Percentiles rank a stretch among this genome's conserved stretches.
Conservation (phyloP, 1,139 yeast species). For the Ogataea hybrid region DNA sequence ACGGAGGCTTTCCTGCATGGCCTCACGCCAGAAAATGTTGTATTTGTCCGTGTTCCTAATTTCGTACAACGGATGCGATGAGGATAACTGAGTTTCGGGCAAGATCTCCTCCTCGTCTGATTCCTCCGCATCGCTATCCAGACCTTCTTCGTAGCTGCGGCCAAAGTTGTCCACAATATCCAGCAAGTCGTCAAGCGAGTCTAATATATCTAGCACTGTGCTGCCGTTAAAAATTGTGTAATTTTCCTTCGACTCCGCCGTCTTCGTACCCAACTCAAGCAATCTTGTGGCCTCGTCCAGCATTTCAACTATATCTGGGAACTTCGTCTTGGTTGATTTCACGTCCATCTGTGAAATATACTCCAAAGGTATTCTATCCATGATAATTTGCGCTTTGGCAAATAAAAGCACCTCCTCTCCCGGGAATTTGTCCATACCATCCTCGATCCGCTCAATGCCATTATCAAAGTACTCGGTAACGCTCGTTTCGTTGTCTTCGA, state of each 20-base stretch:
- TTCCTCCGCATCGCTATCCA: conserved; percentile 45
- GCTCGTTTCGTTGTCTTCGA: conserved; percentile 37
- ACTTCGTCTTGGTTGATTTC: conserved; percentile 35
- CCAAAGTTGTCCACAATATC: conserved; percentile 69
- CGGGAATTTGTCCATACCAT: conserved; percentile 54
- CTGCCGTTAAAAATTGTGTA: conserved; percentile 24
- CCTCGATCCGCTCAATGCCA: conserved; percentile 65
- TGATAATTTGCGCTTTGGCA: conserved; percentile 52
- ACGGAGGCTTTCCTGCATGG: conserved; percentile 44
- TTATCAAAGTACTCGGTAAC: conserved; percentile 57
- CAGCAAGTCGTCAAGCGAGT: conserved; percentile 52
- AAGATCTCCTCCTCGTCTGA: conserved; percentile 33
- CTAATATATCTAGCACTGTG: conserved; percentile 25
- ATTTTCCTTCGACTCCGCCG: conserved; percentile 30
- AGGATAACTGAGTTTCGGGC: conserved; percentile 37
- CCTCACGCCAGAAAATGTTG: conserved; percentile 57
- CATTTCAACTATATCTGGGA: conserved; percentile 38
- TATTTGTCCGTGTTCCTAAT: conserved; percentile 36
- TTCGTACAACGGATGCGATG: conserved; percentile 54
- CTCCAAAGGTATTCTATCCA: conserved; percentile 59
- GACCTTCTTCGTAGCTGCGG: conserved; percentile 46
- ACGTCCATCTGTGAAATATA: conserved; percentile 48
- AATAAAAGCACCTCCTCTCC: conserved; percentile 45
- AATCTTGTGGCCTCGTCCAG: conserved; percentile 42
- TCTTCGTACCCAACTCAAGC: conserved; percentile 45